phyloP scores from a whole-genome alignment of 139 green algal species.

The Micractinium conductrix region DNA sequence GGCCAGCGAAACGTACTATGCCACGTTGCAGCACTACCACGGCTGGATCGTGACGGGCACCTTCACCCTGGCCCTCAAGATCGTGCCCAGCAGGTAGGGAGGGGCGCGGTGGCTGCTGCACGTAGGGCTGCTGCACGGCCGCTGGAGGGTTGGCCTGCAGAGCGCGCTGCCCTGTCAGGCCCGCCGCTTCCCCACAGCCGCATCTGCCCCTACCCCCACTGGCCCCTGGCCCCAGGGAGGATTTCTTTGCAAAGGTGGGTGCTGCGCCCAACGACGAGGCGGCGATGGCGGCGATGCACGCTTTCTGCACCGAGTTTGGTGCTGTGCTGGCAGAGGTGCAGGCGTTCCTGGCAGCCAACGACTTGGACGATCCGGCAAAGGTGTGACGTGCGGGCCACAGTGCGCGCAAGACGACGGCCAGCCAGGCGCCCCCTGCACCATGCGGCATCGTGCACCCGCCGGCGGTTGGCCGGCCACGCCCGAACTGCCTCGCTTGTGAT shows the following conservation, averaged over 20 bases:
- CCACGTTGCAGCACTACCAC: constrained; percentile 76
- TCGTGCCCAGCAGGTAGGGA: constrained; percentile 38
- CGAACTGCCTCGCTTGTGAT: too few species aligned
- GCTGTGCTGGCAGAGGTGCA: constrained; percentile 68
- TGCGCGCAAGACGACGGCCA: too few species aligned
- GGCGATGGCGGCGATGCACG: constrained; percentile 50
- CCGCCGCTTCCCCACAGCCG: not conserved
- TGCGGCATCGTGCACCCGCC: too few species aligned
- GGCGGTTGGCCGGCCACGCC: too few species aligned
- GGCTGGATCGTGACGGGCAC: constrained; percentile 77
- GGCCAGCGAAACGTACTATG: constrained; percentile 65
- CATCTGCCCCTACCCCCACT: not conserved
- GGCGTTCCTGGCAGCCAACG: constrained; percentile 56
- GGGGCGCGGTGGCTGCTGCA: too few species aligned
- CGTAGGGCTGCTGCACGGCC: too few species aligned
- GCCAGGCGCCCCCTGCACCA: too few species aligned
- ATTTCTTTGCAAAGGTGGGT: constrained; percentile 50
- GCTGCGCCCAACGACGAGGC: constrained; percentile 45
- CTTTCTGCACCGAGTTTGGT: constrained; percentile 62
- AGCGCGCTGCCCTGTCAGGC: not conserved
- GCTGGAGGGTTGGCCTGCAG: not conserved
- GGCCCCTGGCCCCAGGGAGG: constrained; percentile 4
- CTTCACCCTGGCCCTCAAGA: constrained; percentile 68
- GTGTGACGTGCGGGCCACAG: too few species aligned
- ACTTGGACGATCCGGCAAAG: constrained; percentile 60